Base-by-base conservation (phyloP, 306 rosid species). In the Bauhinia variegata region DNA sequence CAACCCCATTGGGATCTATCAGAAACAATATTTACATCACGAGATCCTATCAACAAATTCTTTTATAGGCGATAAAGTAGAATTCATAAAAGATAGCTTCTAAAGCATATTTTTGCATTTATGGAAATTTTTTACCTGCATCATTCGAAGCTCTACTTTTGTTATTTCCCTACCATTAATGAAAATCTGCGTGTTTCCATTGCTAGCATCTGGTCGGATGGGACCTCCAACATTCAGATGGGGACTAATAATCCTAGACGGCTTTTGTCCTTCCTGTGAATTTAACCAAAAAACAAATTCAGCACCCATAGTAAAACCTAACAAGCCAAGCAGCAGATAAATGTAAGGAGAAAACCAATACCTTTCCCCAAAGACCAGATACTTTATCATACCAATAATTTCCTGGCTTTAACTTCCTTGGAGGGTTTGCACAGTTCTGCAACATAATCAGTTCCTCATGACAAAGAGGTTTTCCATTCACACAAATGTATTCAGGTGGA, bases 341-440 rank as follows among this genome's bases (percentile, higher is more conserved):
- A 63, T 60, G 15, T 37, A 44, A 7, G 54, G 64, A 56, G 54
- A 67, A 52, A 33, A 53, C 43, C 28, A 50, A 74, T 71, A 95
- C 99, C 99, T 95, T 90, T 81, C 99, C 99, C 99, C 99, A 95
- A 65, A 95, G 86, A 60, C 99, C 99, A 82, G 99, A 95, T 32
- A 90, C 99, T 77, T 86, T 95, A 79, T 95, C 99, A 71, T 95
- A 95, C 97, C 99, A 95, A 82, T 90, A 95, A 72, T 83, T 83
- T 77, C 97, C 99, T 0, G 99, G 99, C 80, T 95, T 90, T 15
- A 95, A 63, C 83, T 88, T 95, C 80, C 83, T 90, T 3, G 99
- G 99, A 64, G 97, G 97, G 70, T 85, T 86, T 17, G 92, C 23
- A 68, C 95, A 85, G 17, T 78, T 80, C 76, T 88, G 95, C 60